Percentiles rank a stretch among this genome's conserved stretches.
Conservation (phyloP, 2,329 filamentous ascomycete species). For the Fusarium sp. region DNA sequence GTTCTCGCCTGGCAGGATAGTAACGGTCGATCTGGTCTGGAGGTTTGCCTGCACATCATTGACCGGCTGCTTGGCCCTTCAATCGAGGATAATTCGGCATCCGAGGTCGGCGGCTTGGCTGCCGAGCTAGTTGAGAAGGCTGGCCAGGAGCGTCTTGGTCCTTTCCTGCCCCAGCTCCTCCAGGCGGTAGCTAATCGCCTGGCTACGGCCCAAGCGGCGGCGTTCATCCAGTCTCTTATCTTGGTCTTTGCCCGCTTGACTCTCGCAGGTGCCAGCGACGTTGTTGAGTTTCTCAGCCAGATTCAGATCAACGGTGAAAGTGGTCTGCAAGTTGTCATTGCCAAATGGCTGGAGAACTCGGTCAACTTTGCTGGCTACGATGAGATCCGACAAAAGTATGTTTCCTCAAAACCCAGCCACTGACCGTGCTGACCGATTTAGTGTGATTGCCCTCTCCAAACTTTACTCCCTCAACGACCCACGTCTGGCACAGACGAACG, state of each 20-base stretch:
- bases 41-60: slow-evolving; percentile 91
- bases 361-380: slow-evolving; percentile 98
- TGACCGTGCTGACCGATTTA: slow-evolving; percentile 58
- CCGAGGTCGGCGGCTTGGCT: slow-evolving; percentile 95
- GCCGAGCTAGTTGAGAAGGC: slow-evolving; percentile 97
- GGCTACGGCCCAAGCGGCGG: slow-evolving; percentile 84
- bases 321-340: slow-evolving; percentile 89
- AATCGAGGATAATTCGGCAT: slow-evolving; percentile 93
- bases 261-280: slow-evolving; percentile 86
- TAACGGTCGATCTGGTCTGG: slow-evolving; percentile 84
- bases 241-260: slow-evolving; percentile 95
- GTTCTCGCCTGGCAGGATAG: slow-evolving; percentile 90
- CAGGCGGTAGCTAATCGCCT: slow-evolving; percentile 90
- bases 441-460: slow-evolving; percentile 93
- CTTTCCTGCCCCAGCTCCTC: slow-evolving; percentile 89
- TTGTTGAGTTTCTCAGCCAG: slow-evolving; percentile 91
- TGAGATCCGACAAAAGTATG: slow-evolving; percentile 95
- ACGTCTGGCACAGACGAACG: slow-evolving; percentile 83
- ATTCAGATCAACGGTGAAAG: slow-evolving; percentile 85
- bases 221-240: slow-evolving; percentile 96
- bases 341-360: slow-evolving; percentile 98
- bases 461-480: slow-evolving; percentile 90
- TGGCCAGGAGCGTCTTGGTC: slow-evolving; percentile 90
- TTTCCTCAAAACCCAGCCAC: slow-evolving; percentile 25
- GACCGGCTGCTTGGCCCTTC: slow-evolving; percentile 87